Base-by-base conservation (phyloP, 1,284 basidiomycete genomes). In the Apiotrichum akiyoshidainum region DNA sequence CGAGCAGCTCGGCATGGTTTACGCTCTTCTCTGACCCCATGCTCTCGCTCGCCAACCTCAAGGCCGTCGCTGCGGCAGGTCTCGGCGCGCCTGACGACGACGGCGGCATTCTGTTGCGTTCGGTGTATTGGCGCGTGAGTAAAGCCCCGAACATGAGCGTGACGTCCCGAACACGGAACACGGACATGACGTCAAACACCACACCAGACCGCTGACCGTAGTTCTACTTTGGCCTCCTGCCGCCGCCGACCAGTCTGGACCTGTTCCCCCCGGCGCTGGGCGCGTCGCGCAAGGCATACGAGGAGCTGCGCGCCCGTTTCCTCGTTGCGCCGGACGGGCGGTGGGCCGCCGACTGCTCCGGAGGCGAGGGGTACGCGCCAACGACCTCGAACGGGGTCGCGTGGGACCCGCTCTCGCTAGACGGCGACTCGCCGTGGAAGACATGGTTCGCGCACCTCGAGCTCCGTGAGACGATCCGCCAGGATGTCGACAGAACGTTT, bases 401-500 rank as follows among this genome's bases (percentile, higher is more conserved):
- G 87, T 69, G 86, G 88, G 72, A 96, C 74, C 92, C 93, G 8
- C 78, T 96, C 42, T 92, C 89, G 69, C 79, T 93, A 55, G 87
- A 93, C 65, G 85, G 87, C 57, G 85, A 89, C 80, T 89, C 87
- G 58, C 92, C 92, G 14, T 96, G 93, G 93, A 88, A 85, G 65
- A 84, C 87, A 46, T 96, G 91, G 90, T 97, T 96, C 73, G 81
- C 85, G 17, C 85, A 90, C 39, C 82, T 92, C 26, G 93, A 96
- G 54, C 80, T 95, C 37, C 83, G 91, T 19, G 91, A 87, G 71
- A 89, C 85, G 5, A 95, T 97, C 55, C 78, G 85, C 22, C 90
- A 94, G 75, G 93, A 97, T 73, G 93, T 97, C 0, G 90, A 94
- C 67, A 83, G 93, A 68, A 96, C 93, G 84, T 96, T 95, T 72